Percentiles rank a stretch among this genome's conserved stretches.
Evolutionary conservation across 805 yeast species (phyloP).

Genomic region (Saccharomyces jurei): DNA sequence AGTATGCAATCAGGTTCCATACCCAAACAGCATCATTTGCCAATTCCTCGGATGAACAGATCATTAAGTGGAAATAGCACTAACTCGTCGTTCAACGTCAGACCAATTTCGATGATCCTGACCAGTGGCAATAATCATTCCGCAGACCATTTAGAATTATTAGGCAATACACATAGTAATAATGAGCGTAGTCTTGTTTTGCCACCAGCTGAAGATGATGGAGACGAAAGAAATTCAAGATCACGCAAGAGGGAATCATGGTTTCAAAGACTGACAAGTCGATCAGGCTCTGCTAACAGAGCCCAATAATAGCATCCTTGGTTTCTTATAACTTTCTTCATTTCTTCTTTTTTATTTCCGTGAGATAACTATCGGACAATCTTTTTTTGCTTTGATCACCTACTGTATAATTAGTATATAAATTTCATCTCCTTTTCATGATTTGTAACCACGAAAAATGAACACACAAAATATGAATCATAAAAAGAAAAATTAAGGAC

Average conservation of each 20-base stretch:
- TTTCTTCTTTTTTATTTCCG: background rate
- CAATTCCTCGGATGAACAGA: conserved; percentile 14
- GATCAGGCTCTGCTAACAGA: conserved; percentile 26
- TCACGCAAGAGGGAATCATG: conserved; percentile 34
- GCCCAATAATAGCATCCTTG: background rate
- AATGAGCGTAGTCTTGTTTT: background rate
- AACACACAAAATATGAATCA: background rate
- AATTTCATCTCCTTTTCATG: background rate
- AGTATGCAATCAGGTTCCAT: conserved; percentile 10
- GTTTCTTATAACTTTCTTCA: background rate
- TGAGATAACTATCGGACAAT: too few species aligned
- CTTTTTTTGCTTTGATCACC: background rate
- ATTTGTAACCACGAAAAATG: background rate
- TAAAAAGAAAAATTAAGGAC: background rate
- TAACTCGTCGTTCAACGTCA: conserved; percentile 11
- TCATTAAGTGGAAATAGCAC: conserved; percentile 19
- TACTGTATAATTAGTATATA: background rate
- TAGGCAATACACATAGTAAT: background rate
- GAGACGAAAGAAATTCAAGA: conserved; percentile 14
- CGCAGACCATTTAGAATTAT: conserved; percentile 14
- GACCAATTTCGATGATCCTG: conserved; percentile 18
- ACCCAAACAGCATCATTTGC: conserved; percentile 8
- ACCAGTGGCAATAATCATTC: conserved; percentile 16
- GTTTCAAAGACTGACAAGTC: conserved; percentile 38
- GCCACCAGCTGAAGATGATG: background rate